Base-by-base conservation (phyloP, 164 flowering plant species). In the Annona squamosa region DNA sequence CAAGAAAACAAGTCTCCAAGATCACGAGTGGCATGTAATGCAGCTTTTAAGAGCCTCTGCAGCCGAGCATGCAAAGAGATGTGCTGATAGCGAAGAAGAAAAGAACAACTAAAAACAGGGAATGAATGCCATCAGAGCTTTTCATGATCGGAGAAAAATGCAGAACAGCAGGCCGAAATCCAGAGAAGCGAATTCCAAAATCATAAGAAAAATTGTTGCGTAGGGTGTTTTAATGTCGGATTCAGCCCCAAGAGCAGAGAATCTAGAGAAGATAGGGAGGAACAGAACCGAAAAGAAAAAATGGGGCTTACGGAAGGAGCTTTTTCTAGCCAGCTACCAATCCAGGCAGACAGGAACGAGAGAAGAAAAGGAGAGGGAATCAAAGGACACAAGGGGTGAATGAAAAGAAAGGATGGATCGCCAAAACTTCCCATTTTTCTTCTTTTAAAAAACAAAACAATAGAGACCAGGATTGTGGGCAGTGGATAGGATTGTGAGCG, bases 111-210 rank as follows among this genome's bases (percentile, higher is more conserved):
- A 46, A 46, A 46, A 46, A 68, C 48, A 16, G 37, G 46, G 70
- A 4, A 46, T n/a, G 70, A 44, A 46, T 46, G 70, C 57, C n/a
- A 3, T n/a, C 16, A 46, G 46, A 46, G 7, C 57, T 46, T 68
- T 52, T 16, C 9, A 9, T 52, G 9, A 37, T 45, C 17, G 18
- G 2, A 47, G 5, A 45, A 68, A 68, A 68, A 68, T 47, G 42
- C 52, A 42, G 5, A 68, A 26, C 46, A 46, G n/a, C 48, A 71
- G 7, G 47, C 18, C 46, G 46, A 45, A 63, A 71, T 65, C 48
- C 46, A 71, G 4, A 43, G 47, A 63, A n/a, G 57, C 66, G 67
- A 62, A 66, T 45, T 16, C 17, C 52, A 61, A 71, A 57, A 71
- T 46, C 66, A 16, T n/a, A 45, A 44, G 4, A 9, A 19, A 2